Evolutionary conservation across 2,329 filamentous ascomycete species (phyloP).

Genomic region (Talaromyces funiculosus): DNA sequence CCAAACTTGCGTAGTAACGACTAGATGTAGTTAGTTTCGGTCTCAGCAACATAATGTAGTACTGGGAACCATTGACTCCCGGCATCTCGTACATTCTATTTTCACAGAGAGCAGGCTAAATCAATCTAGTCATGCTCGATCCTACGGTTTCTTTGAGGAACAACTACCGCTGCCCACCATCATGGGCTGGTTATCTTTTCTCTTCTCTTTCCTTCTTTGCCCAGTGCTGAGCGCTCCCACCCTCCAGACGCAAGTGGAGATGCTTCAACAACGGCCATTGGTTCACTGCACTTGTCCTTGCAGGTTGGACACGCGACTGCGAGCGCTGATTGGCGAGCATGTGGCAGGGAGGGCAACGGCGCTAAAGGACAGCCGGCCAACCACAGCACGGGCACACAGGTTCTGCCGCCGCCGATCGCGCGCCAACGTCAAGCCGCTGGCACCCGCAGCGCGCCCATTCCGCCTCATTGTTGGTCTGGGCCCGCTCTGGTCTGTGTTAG

Average conservation of each 20-base stretch:
- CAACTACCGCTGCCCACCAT: not conserved
- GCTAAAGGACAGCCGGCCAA: conserved; percentile 14
- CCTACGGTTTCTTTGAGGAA: not conserved
- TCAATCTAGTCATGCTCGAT: not conserved
- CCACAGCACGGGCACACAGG: conserved; percentile 10
- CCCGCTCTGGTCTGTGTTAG: not conserved
- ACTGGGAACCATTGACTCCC: not conserved
- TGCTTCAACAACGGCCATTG: not conserved
- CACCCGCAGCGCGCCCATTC: conserved; percentile 8
- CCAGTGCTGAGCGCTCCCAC: too few relatives aligned
- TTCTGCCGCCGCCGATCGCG: conserved; percentile 34
- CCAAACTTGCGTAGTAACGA: not conserved
- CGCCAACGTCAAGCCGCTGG: conserved; percentile 31
- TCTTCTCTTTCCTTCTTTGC: too few relatives aligned
- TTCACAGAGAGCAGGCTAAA: not conserved
- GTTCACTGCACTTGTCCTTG: not conserved
- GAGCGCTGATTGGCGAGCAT: not conserved
- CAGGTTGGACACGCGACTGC: not conserved
- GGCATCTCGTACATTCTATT: not conserved
- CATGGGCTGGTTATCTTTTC: too few relatives aligned
- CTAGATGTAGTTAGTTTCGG: not conserved
- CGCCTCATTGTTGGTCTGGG: conserved; percentile 9
- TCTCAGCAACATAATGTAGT: not conserved
- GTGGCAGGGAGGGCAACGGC: not conserved
- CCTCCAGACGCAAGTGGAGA: not conserved